Conservation (phyloP, 2,329 filamentous ascomycete genomes). For the Microsporum ferrugineum region DNA sequence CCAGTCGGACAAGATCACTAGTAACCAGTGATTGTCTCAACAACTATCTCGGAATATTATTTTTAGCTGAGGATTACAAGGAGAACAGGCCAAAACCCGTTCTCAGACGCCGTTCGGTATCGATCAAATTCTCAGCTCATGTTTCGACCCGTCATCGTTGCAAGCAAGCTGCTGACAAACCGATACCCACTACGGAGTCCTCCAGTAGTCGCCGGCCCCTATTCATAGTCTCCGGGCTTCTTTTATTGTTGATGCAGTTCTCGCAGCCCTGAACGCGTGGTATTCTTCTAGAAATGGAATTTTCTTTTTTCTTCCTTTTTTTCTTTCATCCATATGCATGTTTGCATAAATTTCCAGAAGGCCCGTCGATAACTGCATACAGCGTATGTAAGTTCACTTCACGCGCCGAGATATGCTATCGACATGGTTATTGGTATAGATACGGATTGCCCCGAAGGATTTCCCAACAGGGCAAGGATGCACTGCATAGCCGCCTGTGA, state of each 20-base stretch:
- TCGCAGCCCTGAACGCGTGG: neutral
- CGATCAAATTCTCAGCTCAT: too few relatives aligned
- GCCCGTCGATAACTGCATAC: too few relatives aligned
- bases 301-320: neutral
- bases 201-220: neutral
- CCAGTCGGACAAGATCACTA: too few relatives aligned
- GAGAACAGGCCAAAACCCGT: too few relatives aligned
- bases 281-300: neutral
- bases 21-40: neutral
- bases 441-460: neutral
- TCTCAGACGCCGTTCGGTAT: too few relatives aligned
- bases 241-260: neutral
- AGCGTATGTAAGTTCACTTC: too few relatives aligned
- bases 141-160: too few relatives aligned
- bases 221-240: neutral
- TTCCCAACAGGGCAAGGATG: neutral
- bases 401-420: neutral
- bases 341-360: too few relatives aligned
- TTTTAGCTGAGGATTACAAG: too few relatives aligned
- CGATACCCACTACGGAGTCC: neutral
- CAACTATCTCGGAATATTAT: neutral
- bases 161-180: too few relatives aligned
- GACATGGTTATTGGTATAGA: neutral
- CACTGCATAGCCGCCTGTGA: neutral
- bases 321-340: neutral